Evolutionary conservation across 106 monocot species (phyloP), one percentile per base, ranked within the genome.

Genomic region (Alisma plantagoaquatica): DNA sequence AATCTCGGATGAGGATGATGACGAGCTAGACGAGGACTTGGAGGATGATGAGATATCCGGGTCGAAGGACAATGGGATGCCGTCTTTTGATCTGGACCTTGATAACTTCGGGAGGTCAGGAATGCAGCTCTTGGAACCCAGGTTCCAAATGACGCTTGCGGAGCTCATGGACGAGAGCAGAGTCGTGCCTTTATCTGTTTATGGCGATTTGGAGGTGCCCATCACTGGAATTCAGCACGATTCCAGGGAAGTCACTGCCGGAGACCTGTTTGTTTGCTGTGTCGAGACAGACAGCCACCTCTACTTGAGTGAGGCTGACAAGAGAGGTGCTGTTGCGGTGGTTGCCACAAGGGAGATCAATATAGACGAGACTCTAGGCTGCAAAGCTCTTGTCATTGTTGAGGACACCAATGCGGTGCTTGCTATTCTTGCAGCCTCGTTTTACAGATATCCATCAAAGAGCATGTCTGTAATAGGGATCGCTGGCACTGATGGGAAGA

Each of bases 121-220:
- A 4, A 55, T 46, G 2, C 72, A 65, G 20, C 73, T 98, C 21
- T 15, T 74, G 61, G 81, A 84, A 27, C 89, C 85, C 21, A 64
- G 67, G 54, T 89, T 85, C 61, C 65, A 51, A 5, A 82, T 90
- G 84, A 88, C 75, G 1, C 71, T 96, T 14, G 84, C 78, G 0
- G 88, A 96, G 67, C 81, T 96, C 7, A 70, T 96, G 33, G 94
- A 96, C 26, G 88, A 96, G 56, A 88, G 88, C 57, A 53, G 70
- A 38, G 70, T 96, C 4, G 83, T 88, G 45, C 94, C 94, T 2
- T 54, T 88, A 9, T 77, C 83, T 2, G 84, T 96, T 3, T 74
- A 68, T 19, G 94, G 94, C 14, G 84, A 96, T 62, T 60, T 81
- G 55, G 84, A 84, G 28, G 70, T 96, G 31, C 11, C 51, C 3